Evolutionary conservation across 495 filamentous ascomycete species (phyloP), one percentile per base, ranked within the genome.

Genomic region (Daldinia grandis): DNA sequence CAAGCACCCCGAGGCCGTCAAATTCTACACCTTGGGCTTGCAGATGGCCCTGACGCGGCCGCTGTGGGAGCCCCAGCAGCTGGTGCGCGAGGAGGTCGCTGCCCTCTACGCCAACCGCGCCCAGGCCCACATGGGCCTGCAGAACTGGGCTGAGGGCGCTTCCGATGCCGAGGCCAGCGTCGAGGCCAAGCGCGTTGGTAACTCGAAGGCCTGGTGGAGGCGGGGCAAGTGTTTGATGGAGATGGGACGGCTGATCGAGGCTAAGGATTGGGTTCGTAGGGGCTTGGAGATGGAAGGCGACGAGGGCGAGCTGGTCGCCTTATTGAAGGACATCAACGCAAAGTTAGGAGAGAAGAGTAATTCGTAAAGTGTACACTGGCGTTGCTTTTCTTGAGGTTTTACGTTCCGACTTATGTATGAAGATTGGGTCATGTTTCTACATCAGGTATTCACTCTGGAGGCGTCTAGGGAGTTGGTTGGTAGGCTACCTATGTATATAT

Each of bases 191-290:
- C 83, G 88, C 58, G 82, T 87, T 47, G 93, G 90, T 30, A 98
- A 99, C 80, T 89, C 91, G 6, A 98, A 98, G 89, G 94, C 90
- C 2, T 98, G 94, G 91, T 98, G 92, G 89, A 81, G 95, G 51
- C 82, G 92, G 67, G 94, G 90, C 8, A 89, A 87, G 82, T 94
- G 90, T 79, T 81, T 97, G 76, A 78, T 89, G 58, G 95, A 99
- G 89, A 98, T 98, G 95, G 90, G 91, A 8, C 79, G 94, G 76
- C 82, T 91, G 78, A 88, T 91, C 66, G 95, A 99, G 86, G 93
- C 93, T 6, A 84, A 82, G 78, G 86, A 86, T 58, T 93, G 92
- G 84, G 82, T 97, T 42, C 82, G 81, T 44, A 82, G 86, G 75
- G 93, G 87, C 12, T 74, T 97, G 67, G 95, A 97, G 85, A 87